Base-by-base conservation (phyloP, 371 early-diverging fungal genomes). In the Rhizopus stolonifer region DNA sequence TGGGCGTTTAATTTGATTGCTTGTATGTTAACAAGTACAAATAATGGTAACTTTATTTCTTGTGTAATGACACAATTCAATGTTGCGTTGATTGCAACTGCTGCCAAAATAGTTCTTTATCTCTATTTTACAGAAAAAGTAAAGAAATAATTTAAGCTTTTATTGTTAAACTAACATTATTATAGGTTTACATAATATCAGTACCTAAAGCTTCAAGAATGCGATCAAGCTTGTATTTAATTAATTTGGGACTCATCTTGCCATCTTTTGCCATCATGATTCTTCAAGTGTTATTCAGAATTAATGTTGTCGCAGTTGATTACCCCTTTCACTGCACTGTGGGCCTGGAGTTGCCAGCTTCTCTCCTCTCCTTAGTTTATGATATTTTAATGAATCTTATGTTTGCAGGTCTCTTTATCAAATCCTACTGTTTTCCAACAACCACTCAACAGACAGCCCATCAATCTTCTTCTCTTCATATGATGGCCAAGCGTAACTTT, bases 41-140 rank as follows among this genome's bases (percentile, higher is more conserved):
- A 82, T 56, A 77, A 82, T 47, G 76, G 72, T 42, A 82, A 82
- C 21, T 49, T 40, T 8, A 42, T 77, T 26, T 80, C 80, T n/a
- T 82, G 82, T 52, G 49, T 59, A 11, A 61, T 82, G 43, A 66
- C 74, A 11, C 62, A 76, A 13, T 73, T 69, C 49, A 69, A 72
- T 25, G 63, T 64, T 33, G 54, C 68, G 3, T 39, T 74, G 18
- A 48, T 80, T 1, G 79, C 76, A 43, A 77, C 75, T 4, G 17
- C 51, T 9, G 52, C 74, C 15, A 82, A 80, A 52, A 51, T 70
- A 18, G 43, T 72, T 4, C 62, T 82, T 0, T 80, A 72, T 54
- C 65, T 80, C 14, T 80, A 80, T 54, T 74, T 77, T 25, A 76
- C 76, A 52, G 81, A 82, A 68, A 82, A 80, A 72, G 80, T 76